Evolutionary conservation across 2,329 filamentous ascomycete genomes (phyloP), one percentile per base, ranked within the genome.

Genomic region (Colletotrichum sp.): DNA sequence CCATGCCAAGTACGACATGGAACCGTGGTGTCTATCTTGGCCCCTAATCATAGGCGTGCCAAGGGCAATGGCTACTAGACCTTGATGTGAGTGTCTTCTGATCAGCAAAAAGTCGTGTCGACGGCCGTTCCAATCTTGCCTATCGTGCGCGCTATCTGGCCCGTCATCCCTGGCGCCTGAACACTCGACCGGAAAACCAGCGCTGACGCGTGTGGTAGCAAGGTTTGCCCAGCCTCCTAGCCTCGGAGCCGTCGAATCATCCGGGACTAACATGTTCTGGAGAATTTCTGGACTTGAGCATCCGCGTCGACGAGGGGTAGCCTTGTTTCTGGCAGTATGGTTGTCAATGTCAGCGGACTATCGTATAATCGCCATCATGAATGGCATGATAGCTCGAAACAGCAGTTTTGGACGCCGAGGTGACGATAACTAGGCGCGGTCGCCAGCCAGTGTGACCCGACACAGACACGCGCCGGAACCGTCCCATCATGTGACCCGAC

Each of bases 301-400:
- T 15, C 65, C 30, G 32, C 32, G 10, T 32, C 43, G 32, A 73
- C 38, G 56, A 66, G 61, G 73, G 73, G n/a, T 70, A 48, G 55
- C 70, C 70, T 72, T 66, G 70, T 67, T 43, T 32, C 43, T 56
- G 30, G 60, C 24, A 34, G 30, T 9, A 66, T 71, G 69, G 43
- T 62, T 58, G 60, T 30, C 61, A 43, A 30, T 36, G 34, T 71
- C 60, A 43, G 60, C 60, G 52, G 61, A 56, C 34, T 38, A 66
- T 76, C 32, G 65, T 76, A 61, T 30, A 73, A 76, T 74, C 60
- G 26, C 65, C 21, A 69, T 52, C 13, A 13, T 64, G 74, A 61
- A 68, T 70, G 58, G 70, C 71, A 73, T 73, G 66, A 74, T 43
- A 28, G 65, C 65, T 75, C 74, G 74, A 75, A 75, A 76, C 71